Evolutionary conservation across 441 rosid species (phyloP).

Genomic region (Breynia disticha): DNA sequence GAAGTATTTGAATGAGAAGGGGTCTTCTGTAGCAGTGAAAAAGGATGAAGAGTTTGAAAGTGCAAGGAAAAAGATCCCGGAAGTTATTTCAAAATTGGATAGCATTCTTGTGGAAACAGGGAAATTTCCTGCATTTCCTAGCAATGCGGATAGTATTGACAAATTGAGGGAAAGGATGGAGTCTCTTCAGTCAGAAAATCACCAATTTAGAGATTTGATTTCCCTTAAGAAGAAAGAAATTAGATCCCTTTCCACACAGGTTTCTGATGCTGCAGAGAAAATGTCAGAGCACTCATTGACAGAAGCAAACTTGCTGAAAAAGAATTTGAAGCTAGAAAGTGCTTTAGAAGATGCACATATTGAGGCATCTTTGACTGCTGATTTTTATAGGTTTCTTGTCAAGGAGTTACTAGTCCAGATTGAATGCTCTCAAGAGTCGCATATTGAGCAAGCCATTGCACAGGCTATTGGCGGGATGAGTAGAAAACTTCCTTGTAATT

Average conservation of each 20-base stretch:
- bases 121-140: slow-evolving; percentile 23
- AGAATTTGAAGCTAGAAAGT: slow-evolving; percentile 33
- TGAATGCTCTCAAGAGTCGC: slow-evolving; percentile 27
- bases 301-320: slow-evolving; percentile 40
- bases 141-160: slow-evolving; percentile 31
- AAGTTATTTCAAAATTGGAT: slow-evolving; percentile 49
- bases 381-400: slow-evolving; percentile 42
- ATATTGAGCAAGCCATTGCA: slow-evolving; percentile 24
- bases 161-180: slow-evolving; percentile 42
- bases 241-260: slow-evolving; percentile 29
- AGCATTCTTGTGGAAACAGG: slow-evolving; percentile 46
- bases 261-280: slow-evolving; percentile 44
- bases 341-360: slow-evolving; percentile 40
- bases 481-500: slow-evolving; percentile 31
- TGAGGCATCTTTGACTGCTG: slow-evolving; percentile 41
- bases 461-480: slow-evolving; percentile 31
- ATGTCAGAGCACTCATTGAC: slow-evolving; percentile 27
- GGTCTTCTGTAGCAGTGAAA: slow-evolving; percentile 36
- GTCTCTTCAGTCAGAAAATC: slow-evolving; percentile 45
- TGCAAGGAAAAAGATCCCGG: slow-evolving; percentile 65
- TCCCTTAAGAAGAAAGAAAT: slow-evolving; percentile 35
- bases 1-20: slow-evolving; percentile 50
- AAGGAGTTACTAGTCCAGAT: slow-evolving; percentile 30
- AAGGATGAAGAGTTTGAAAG: slow-evolving; percentile 74
- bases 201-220: slow-evolving; percentile 36